Percentiles rank a stretch among this genome's conserved stretches.
Evolutionary conservation across 768 basidiomycete species (phyloP).

Genomic region (Hericium erinaceus): DNA sequence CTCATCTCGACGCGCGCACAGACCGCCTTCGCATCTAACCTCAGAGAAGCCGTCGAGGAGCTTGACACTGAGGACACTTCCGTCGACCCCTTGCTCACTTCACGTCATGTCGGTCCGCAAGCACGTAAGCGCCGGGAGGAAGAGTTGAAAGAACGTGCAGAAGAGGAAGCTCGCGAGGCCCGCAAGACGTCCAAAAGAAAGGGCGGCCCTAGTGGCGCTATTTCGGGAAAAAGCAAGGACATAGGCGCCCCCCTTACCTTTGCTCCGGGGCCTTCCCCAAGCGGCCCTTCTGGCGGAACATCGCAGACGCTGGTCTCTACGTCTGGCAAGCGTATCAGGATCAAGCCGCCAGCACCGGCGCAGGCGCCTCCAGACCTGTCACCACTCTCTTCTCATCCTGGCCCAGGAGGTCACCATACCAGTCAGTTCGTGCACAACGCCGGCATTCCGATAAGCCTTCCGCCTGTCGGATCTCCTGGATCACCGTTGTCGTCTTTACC

Average conservation of each 20-base stretch:
- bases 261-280: conserved; percentile 12
- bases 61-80: conserved; percentile 34
- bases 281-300: conserved; percentile 1
- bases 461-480: conserved; percentile 4
- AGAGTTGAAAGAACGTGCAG: conserved; percentile 28
- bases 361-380: conserved; percentile 9
- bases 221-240: conserved; percentile 32
- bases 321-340: conserved; percentile 39
- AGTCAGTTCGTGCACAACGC: conserved; percentile 12
- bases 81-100: conserved; percentile 34
- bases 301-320: conserved; percentile 33
- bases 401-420: conserved; percentile 10
- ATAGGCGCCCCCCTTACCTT: conserved; percentile 17
- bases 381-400: conserved; percentile 9
- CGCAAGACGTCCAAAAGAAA: conserved; percentile 26
- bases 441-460: conserved; percentile 3
- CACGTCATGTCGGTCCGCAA: conserved; percentile 37
- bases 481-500: conserved; percentile 15
- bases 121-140: conserved; percentile 36
- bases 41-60: conserved; percentile 40
- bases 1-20: conserved; percentile 34
- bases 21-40: conserved; percentile 35
- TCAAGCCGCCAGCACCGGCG: conserved; percentile 35
- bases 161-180: conserved; percentile 37
- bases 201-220: conserved; percentile 5